phyloP scores from a whole-genome alignment of 176 grass and related monocot genomes.

The Zizania latifolia region DNA sequence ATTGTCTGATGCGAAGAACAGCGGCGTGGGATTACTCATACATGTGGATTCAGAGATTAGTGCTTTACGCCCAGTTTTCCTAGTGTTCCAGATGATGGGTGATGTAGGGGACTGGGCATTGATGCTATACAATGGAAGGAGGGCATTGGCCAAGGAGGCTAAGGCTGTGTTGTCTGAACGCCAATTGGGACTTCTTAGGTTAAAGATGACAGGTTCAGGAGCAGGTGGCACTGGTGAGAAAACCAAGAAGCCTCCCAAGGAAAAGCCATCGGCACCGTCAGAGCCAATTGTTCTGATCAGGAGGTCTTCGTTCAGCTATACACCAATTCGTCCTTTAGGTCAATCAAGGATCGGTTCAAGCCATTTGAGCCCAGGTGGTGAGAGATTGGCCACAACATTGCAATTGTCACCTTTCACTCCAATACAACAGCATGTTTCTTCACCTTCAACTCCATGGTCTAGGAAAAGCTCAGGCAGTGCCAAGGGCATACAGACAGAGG shows the following conservation, averaged over 20 bases:
- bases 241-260: conserved; percentile 76
- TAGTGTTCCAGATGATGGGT: too few species aligned
- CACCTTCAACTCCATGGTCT: conserved; percentile 85
- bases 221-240: conserved; percentile 27
- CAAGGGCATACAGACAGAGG: conserved; percentile 86
- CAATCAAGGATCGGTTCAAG: conserved; percentile 44
- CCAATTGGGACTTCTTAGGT: conserved; percentile 56
- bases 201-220: conserved; percentile 23
- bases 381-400: conserved; percentile 40
- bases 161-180: conserved; percentile 46
- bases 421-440: conserved; percentile 46
- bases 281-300: conserved; percentile 77
- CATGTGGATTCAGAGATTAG: too few species aligned
- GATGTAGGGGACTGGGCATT: too few species aligned
- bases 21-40: too few species aligned
- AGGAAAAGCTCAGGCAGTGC: conserved; percentile 65
- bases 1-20: too few species aligned
- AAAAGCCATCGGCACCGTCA: conserved; percentile 42
- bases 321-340: conserved; percentile 41
- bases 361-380: conserved; percentile 52
- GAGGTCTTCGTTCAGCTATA: conserved; percentile 73
- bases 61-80: too few species aligned
- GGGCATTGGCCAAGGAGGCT: conserved; percentile 33
- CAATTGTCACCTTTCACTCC: conserved; percentile 62
- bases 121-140: conserved; percentile 45